Evolutionary conservation across 345 rosid genomes (phyloP).

Genomic region (Cochlearia excelsa): DNA sequence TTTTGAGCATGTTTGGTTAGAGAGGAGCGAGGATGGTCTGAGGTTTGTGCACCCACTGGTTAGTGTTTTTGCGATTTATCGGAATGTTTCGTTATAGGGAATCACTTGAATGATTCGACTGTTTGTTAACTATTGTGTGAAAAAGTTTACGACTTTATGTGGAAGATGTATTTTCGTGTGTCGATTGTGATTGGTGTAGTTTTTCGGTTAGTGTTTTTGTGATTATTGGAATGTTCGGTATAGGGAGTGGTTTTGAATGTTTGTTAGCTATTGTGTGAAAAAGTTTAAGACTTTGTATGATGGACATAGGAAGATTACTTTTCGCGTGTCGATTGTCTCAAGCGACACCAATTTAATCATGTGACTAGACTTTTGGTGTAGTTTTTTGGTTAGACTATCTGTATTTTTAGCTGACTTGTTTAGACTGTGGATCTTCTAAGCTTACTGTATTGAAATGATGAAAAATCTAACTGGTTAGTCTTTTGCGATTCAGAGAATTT

Average conservation of each 20-base stretch:
- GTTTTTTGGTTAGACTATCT: no score
- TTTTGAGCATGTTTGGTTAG: conserved; percentile 90
- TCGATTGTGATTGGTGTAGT: not conserved
- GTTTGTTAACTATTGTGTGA: not conserved
- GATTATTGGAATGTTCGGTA: no score
- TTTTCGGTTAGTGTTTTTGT: no score
- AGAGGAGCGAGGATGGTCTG: conserved; percentile 63
- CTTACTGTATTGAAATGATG: no score
- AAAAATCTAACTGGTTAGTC: no score
- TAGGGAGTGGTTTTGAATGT: not conserved
- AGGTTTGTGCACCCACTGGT: conserved; percentile 80
- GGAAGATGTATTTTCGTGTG: conserved; percentile 2
- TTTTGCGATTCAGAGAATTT: not conserved
- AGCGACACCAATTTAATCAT: not conserved
- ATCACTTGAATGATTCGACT: no score
- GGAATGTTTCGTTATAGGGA: not conserved
- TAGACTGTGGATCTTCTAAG: no score
- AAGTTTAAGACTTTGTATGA: not conserved
- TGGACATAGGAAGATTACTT: conserved; percentile 1
- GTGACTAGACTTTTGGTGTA: not conserved
- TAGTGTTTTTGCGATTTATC: conserved; percentile 28
- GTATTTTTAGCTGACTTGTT: no score
- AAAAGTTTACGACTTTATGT: not conserved
- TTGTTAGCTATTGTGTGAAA: not conserved
- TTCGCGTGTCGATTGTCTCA: not conserved